Evolutionary conservation across 1,139 yeast species (phyloP), one percentile per base, ranked within the genome.

Genomic region (Pneumocystis oryctolagi): DNA sequence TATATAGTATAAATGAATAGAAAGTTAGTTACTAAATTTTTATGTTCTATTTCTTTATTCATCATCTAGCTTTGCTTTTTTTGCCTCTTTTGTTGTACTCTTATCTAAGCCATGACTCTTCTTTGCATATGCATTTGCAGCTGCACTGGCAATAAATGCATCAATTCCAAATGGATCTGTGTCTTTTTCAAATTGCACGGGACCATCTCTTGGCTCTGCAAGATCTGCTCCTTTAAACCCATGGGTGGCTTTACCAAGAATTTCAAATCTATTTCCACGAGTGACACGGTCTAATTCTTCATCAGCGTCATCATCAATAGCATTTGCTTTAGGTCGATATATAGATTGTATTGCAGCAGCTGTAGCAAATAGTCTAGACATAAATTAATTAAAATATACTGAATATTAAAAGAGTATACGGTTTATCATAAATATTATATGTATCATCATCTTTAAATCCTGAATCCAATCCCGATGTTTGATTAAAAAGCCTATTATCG

Each of bases 371-470:
- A 84, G 71, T 20, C 55, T 47, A 47, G 16, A 47, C 8, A 47
- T 25, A 47, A 14, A 47, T 47, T 16, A 47, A 20, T 3, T 25
- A 25, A 47, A 47, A 25, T 37, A 47, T 25, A 12, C 5, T 5
- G 16, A 25, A 47, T 25, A 47, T 25, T 47, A 25, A 25, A 40
- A 18, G 12, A 25, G 9, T 47, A 37, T 47, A 47, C 0, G 87
- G 82, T 63, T 73, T 76, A 67, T 82, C 85, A 67, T 84, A 84
- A 2, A 81, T 73, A 67, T 79, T 81, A 63, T 80, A 83, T 42
- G 77, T 79, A 64, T 75, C 74, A 62, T 75, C 74, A 53, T 75
- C 73, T 5, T 76, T 72, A 20, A 76, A 73, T 3, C 69, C 68
- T 3, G 70, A 66, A 2, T 66, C 69, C 58, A 65, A 58, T 16